Percentiles rank a stretch among this genome's conserved stretches.
These are phyloP conservation scores for Dioscorea zingiberensis DNA, from an alignment of 106 monocot genomes.

Conservation along the genomic window DNA sequence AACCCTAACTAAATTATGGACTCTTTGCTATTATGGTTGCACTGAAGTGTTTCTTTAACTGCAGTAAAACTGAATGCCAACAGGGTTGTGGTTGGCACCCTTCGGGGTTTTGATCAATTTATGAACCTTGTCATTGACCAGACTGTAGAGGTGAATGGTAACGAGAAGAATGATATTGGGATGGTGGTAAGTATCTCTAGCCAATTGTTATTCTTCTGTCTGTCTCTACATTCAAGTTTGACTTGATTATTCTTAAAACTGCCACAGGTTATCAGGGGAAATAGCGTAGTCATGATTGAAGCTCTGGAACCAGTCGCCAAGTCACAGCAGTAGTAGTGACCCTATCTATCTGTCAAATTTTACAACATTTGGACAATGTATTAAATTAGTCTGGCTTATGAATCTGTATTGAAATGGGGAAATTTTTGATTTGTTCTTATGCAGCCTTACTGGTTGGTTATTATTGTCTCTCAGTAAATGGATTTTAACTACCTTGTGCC, in stretches of 20 bases:
- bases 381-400: no score
- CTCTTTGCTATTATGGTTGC: neutral
- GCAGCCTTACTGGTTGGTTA: no score
- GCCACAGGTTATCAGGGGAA: conserved; percentile 46
- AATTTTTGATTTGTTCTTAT: no score
- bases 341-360: no score
- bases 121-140: conserved; percentile 97
- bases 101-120: conserved; percentile 96
- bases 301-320: conserved; percentile 37
- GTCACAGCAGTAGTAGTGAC: conserved; percentile 11
- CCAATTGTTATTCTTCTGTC: neutral
- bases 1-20: no score
- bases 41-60: conserved; percentile 5
- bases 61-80: conserved; percentile 98
- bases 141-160: conserved; percentile 79
- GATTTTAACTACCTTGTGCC: no score
- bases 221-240: neutral
- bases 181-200: conserved; percentile 73
- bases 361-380: no score
- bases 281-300: conserved; percentile 57
- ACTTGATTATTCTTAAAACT: neutral
- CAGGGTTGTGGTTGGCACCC: conserved; percentile 69
- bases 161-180: conserved; percentile 90
- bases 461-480: no score
- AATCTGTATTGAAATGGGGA: no score